A percentile compares a stretch with the other conserved stretches of the same genome.
phyloP scores from a whole-genome alignment of 2,329 filamentous ascomycete genomes.

The Aspergillus uvarum region DNA sequence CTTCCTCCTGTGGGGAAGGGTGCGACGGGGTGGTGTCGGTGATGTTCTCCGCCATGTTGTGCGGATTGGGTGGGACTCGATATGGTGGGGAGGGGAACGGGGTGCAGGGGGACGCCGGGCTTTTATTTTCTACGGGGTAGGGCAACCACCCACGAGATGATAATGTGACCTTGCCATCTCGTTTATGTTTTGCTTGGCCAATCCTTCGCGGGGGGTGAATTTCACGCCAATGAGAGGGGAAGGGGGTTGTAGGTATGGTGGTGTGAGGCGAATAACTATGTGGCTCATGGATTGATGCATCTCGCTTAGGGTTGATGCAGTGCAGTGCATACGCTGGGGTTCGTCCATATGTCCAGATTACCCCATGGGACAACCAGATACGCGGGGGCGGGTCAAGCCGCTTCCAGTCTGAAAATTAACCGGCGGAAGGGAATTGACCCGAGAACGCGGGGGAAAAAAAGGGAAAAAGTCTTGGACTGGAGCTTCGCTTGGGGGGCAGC shows the following conservation, averaged over 20 bases:
- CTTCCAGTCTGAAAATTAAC: background rate
- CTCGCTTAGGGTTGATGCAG: background rate
- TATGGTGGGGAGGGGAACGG: background rate
- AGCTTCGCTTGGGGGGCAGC: no score
- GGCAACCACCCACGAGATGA: background rate
- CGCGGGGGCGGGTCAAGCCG: background rate
- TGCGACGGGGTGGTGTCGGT: background rate
- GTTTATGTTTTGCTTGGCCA: background rate
- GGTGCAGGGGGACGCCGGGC: background rate
- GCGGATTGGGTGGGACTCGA: no score
- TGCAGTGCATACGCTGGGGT: no score
- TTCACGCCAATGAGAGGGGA: background rate
- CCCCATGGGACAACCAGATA: background rate
- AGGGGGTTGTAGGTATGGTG: background rate
- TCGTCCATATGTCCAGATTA: background rate
- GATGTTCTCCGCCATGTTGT: slow-evolving; percentile 7
- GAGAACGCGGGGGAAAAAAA: background rate
- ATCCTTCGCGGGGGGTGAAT: background rate
- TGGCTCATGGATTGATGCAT: background rate
- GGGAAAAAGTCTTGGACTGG: background rate
- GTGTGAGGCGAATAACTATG: background rate
- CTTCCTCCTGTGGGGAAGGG: background rate
- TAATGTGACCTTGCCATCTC: background rate
- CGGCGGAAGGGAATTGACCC: background rate
- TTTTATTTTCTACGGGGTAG: background rate